Base-by-base conservation (phyloP, 169 alveolate species). In the Plasmodium chabaudi region DNA sequence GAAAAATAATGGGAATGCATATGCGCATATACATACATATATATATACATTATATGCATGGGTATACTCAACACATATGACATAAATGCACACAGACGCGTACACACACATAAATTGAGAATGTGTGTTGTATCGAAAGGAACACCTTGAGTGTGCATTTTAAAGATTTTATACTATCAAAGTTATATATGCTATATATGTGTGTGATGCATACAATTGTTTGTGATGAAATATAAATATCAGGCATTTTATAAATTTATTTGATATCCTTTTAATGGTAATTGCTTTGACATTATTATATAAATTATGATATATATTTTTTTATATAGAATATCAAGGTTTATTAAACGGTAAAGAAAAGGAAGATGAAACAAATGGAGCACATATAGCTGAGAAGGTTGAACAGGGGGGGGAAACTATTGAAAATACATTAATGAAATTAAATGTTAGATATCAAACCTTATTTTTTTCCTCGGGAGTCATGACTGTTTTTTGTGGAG, bases 331-430 rank as follows among this genome's bases (percentile, higher is more conserved):
- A 53, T 77, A 77, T 59, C 89, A 77, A 65, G 79, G 79, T n/a
- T 70, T 77, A 51, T 25, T 77, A 70, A 77, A 77, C 69, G 55
- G 79, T 25, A 77, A 77, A 64, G 89, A 77, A 25, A 19, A 77
- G 44, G 89, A 77, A 53, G 89, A 77, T 63, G 89, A 77, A 53
- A 64, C 71, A 9, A 77, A 77, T 57, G 77, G 89, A 5, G 79
- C 89, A 2, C 89, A 77, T 59, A 63, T 77, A 68, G 89, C 89
- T 49, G 89, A 77, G 64, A 77, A 77, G 69, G 89, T 96, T 89
- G 97, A 95, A 77, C 91, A 94, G 53, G 98, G 98, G 19, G 98
- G 98, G 17, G 98, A 96, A 51, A 89, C 96, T 17, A 93, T 96
- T 61, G 98, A 96, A 89, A 95, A 95, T 84, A 92, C 97, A n/a